Evolutionary conservation across 83 land plant genomes (phyloP), one percentile per base, ranked within the genome.

Genomic region (Picea abies): DNA sequence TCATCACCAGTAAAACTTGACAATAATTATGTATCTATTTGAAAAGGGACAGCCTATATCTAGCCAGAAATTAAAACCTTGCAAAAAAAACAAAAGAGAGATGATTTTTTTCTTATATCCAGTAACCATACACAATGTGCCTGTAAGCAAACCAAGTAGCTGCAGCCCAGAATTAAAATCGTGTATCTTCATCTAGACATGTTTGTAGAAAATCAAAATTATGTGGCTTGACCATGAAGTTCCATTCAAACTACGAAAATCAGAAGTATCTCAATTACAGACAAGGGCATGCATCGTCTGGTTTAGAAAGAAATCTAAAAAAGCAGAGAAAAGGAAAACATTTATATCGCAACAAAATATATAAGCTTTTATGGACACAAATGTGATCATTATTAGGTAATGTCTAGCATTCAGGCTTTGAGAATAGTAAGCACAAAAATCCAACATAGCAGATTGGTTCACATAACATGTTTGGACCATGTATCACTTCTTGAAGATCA

Each of bases 401-500:
- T 16, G 19, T 19, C 25, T 32, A 39, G 5, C 39, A 41, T 39
- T 41, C 20, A 72, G 20, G 65, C 15, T 56, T 56, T 56, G 63
- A 11, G 2, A 58, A 12, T 77, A 25, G 23, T 14, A 60, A 60
- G 80, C 23, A 78, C 4, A 58, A 49, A 44, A 19, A 58, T 9
- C 39, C 37, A 41, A 73, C 37, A 73, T 23, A 63, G 20, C 23
- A 79, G 41, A 61, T 14, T 79, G 67, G 67, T 35, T 61, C 39
- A 79, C 29, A 61, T 58, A 62, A 64, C 81, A 62, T 39, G 68
- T 29, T 79, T 29, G 68, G 58, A 81, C 37, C 82, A 25, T 44
- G 35, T 81, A 66, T 81, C 83, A 70, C 73, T 71, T 81, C 71
- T 64, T 76, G 64, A 76, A 82, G 71, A 84, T 71, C 83, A 84